Base-by-base conservation (phyloP, 805 yeast genomes). In the Saccharomycopsis fibuligera region DNA sequence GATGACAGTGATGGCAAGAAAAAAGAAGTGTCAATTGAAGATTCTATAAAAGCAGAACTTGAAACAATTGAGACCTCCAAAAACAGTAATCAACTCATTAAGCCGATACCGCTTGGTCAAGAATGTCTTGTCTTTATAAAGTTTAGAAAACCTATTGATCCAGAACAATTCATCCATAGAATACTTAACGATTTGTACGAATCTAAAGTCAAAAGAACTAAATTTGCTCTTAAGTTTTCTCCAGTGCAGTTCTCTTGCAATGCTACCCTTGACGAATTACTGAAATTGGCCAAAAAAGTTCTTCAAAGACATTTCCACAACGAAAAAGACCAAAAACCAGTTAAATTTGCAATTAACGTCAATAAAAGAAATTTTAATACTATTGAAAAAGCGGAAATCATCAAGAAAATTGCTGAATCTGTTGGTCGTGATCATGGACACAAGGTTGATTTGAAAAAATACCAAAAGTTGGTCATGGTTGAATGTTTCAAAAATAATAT, bases 401-500 rank as follows among this genome's bases (percentile, higher is more conserved):
- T 87, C 51, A 76, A 73, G 31, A 70, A 78, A 10, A 74, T 90
- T 6, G 96, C 95, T 3, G 78, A 74, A 27, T 66, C 74, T 39
- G 89, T 87, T 0, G 91, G 91, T 1, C 69, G 74, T 41, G 81
- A 78, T 4, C 75, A 77, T 54, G 82, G 81, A 2, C 96, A 88
- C 62, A 69, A 66, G 31, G 95, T 93, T 14, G 95, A 89, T 61
- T 73, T 93, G 62, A 86, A 86, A 58, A 66, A 78, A 10, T 87
- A 78, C 59, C 95, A 90, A 53, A 81, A 82, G 60, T 68, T 93
- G 57, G 76, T 93, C 42, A 61, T 91, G 45, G 84, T 93, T 2
- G 96, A 88, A 62, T 86, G 96, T 61, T 91, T 83, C 67, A 91
- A 90, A 68, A 84, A 79, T 54, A 85, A 86, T 53, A 75, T 93